Percentiles rank a stretch among this genome's conserved stretches.
These are phyloP conservation scores for Acanthamoeba sp. DNA, from an alignment of 208 protist genomes.

Conservation along the genomic window DNA sequence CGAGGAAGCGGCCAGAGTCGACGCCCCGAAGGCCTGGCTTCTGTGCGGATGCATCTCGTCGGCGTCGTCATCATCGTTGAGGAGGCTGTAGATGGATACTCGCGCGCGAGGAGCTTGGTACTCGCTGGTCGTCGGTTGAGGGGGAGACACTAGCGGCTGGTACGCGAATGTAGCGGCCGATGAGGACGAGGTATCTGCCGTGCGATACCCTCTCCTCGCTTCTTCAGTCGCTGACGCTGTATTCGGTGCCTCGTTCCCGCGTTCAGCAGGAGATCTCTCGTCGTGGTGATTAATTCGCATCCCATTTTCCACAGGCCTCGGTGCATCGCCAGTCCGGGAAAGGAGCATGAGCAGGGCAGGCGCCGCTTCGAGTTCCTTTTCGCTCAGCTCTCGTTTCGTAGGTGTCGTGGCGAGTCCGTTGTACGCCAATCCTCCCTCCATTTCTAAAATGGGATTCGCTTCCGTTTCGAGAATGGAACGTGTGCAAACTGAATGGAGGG, in stretches of 20 bases:
- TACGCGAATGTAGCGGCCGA: not conserved
- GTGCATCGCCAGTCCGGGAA: not conserved
- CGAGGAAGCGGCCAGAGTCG: not conserved
- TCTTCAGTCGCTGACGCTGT: not conserved
- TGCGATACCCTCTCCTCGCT: no score
- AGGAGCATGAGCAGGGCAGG: slow-evolving; percentile 20
- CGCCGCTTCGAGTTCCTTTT: slow-evolving; percentile 21
- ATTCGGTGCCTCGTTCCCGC: no score
- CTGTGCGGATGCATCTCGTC: not conserved
- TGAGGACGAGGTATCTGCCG: no score
- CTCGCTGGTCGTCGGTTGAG: not conserved
- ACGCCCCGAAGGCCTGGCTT: not conserved
- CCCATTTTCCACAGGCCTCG: slow-evolving; percentile 1
- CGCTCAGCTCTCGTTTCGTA: slow-evolving; percentile 29
- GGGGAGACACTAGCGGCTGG: not conserved
- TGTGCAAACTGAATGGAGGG: not conserved
- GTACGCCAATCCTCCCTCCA: not conserved
- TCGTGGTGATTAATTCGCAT: not conserved
- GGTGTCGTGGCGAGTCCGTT: no score
- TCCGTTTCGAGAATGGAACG: not conserved
- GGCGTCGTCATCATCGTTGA: not conserved
- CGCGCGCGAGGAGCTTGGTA: not conserved
- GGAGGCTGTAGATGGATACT: slow-evolving; percentile 5
- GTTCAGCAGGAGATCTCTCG: not conserved
- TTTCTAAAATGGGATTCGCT: not conserved